Evolutionary conservation across 371 early-diverging fungal genomes (phyloP).

Genomic region (Rhizomucor miehei): DNA sequence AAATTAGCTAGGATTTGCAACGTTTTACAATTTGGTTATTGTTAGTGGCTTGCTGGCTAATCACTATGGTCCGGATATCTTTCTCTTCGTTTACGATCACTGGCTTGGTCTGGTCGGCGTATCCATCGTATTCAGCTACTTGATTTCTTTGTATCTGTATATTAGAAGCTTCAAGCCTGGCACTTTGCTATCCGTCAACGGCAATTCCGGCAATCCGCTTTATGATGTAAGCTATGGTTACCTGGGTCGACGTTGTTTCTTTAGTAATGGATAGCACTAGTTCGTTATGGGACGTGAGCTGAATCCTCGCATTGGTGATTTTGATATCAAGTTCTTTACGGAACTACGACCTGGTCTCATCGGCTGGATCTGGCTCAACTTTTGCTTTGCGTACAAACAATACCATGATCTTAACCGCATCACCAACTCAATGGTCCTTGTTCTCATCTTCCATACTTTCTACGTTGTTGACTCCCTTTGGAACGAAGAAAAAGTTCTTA

Average conservation of each 20-base stretch:
- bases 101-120: constrained; percentile 69
- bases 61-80: constrained; percentile 20
- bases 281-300: constrained; percentile 83
- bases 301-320: constrained; percentile 82
- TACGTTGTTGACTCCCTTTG: constrained; percentile 88
- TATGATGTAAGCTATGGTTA: constrained; percentile 71
- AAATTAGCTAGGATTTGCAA: constrained; percentile 40
- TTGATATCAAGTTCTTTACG: constrained; percentile 92
- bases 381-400: constrained; percentile 79
- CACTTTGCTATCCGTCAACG: constrained; percentile 78
- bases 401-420: constrained; percentile 61
- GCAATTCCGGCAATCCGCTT: constrained; percentile 82
- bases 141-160: constrained; percentile 71
- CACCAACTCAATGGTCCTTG: constrained; percentile 77
- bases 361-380: constrained; percentile 79
- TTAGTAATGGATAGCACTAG: constrained; percentile 19
- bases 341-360: constrained; percentile 92
- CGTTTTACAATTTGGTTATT: constrained; percentile 58
- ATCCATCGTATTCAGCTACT: constrained; percentile 66
- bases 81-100: constrained; percentile 76
- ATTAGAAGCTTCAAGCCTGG: constrained; percentile 67
- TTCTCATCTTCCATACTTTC: constrained; percentile 70
- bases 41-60: constrained; percentile 32
- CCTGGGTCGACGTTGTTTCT: too few relatives aligned
- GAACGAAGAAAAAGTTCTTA: constrained; percentile 79